Evolutionary conservation across 1,284 basidiomycete species (phyloP).

Genomic region (Leccinum variabile): DNA sequence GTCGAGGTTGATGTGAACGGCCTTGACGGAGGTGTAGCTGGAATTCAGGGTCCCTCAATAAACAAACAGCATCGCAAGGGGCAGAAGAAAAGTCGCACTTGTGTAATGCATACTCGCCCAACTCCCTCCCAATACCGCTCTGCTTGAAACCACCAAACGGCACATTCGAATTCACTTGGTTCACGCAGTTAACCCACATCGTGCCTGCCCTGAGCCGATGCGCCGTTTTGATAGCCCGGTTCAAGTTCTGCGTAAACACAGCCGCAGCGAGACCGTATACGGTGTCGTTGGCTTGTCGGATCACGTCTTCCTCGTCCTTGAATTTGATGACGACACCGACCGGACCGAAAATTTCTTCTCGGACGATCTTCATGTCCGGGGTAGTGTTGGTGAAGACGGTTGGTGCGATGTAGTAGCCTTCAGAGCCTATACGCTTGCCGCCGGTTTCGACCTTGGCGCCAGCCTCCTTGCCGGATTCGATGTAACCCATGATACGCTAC

Average conservation of each 20-base stretch:
- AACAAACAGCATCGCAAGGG: slow-evolving; percentile 8
- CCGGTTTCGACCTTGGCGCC: slow-evolving; percentile 84
- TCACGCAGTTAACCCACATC: slow-evolving; percentile 79
- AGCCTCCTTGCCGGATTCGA: slow-evolving; percentile 78
- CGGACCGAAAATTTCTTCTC: slow-evolving; percentile 92
- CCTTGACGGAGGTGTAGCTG: slow-evolving; percentile 56
- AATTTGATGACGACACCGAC: slow-evolving; percentile 78
- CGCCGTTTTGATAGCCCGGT: slow-evolving; percentile 72
- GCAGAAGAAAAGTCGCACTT: slow-evolving; percentile 45
- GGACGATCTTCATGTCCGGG: slow-evolving; percentile 82
- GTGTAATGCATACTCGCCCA: slow-evolving; percentile 78
- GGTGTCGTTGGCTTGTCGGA: slow-evolving; percentile 83
- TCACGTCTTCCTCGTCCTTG: slow-evolving; percentile 67
- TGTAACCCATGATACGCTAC: slow-evolving; percentile 85
- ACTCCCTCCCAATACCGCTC: slow-evolving; percentile 81
- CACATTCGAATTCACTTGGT: slow-evolving; percentile 61
- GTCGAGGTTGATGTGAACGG: slow-evolving; percentile 78
- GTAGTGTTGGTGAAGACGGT: slow-evolving; percentile 85
- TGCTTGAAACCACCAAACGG: slow-evolving; percentile 93
- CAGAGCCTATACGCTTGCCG: slow-evolving; percentile 70
- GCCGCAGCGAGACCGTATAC: slow-evolving; percentile 84
- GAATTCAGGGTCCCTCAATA: background rate
- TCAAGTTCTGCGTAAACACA: slow-evolving; percentile 82
- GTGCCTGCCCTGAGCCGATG: slow-evolving; percentile 84
- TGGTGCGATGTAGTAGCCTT: slow-evolving; percentile 79